Evolutionary conservation across 78 protist species (phyloP), one percentile per base, ranked within the genome.

Genomic region (Emiliania huxleyi): DNA sequence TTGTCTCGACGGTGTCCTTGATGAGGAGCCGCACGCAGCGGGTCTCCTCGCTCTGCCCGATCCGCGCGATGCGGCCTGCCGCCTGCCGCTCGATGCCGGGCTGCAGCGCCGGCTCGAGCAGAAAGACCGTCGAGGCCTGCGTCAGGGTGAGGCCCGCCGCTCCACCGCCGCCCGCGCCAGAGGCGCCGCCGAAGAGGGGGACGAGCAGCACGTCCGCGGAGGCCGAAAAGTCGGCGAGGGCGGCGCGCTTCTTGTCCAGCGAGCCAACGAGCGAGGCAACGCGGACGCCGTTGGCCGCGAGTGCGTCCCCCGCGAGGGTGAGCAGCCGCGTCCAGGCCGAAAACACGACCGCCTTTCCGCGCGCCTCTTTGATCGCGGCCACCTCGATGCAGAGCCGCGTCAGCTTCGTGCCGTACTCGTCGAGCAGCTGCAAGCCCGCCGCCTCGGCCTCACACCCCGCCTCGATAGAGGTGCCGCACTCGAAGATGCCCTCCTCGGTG

Each of bases 81-180:
- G 71, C 71, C 71, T 56, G 71, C n/a, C 29, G 21, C 26, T 56
- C 71, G 71, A 56, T 56, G 71, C 71, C 71, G 6, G 71, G 71
- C 71, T 56, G 71, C 71, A 56, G 71, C 29, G 71, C 71, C n/a
- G 71, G 71, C 71, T 56, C 71, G 71, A 56, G 71, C 71, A 56
- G 26, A 56, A 56, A 15, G 21, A 18, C 71, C 35, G 71, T 56
- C 29, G 4, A 2, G 29, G 71, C 71, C 29, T 56, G 71, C 71
- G 71, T 56, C n/a, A 56, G 71, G 8, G 71, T 56, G 35, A 56
- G 71, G 35, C 71, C 71, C 8, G 71, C 71, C 71, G 71, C 71
- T 2, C 71, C 71, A 15, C 71, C 71, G 21, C 71, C 71, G n/a
- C n/a, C n/a, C n/a, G n/a, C n/a, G n/a, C n/a, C n/a, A n/a, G n/a